Percentiles rank a stretch among this genome's conserved stretches.
Conservation (phyloP, 768 basidiomycete genomes). For the Serendipita sp. region DNA sequence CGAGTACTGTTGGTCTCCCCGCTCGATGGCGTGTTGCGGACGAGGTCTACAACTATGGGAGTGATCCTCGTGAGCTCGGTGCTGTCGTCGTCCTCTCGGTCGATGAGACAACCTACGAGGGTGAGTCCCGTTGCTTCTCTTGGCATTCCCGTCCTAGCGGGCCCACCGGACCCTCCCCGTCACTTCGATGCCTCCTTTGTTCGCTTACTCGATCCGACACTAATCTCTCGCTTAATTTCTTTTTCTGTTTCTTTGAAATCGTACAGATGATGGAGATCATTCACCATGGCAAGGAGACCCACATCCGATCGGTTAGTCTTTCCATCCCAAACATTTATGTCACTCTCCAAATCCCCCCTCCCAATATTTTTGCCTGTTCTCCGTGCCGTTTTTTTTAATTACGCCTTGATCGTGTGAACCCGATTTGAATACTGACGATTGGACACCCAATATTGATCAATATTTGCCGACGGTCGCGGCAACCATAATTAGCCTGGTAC, state of each 20-base stretch:
- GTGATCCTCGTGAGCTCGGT: conserved; percentile 48
- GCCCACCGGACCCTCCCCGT: too few relatives aligned
- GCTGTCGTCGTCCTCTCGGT: conserved; percentile 48
- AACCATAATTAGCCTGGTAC: conserved; percentile 67
- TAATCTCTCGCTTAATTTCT: conserved; percentile 9
- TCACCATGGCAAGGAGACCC: conserved; percentile 52
- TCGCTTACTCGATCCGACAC: background rate
- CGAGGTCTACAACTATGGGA: conserved; percentile 43
- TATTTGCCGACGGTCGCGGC: background rate
- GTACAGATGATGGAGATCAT: conserved; percentile 36
- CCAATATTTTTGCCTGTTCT: too few relatives aligned
- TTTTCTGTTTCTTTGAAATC: conserved; percentile 22
- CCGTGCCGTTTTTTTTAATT: too few relatives aligned
- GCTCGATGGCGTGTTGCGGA: conserved; percentile 19
- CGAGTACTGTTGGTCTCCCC: conserved; percentile 16
- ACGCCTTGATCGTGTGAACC: too few relatives aligned
- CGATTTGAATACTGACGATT: too few relatives aligned
- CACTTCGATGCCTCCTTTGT: background rate
- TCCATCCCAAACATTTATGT: too few relatives aligned
- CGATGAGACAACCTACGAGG: conserved; percentile 45
- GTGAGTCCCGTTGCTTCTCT: conserved; percentile 19
- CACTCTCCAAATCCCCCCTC: too few relatives aligned
- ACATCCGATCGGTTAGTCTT: conserved; percentile 53
- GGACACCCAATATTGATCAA: too few relatives aligned
- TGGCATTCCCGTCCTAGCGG: background rate